phyloP scores from a whole-genome alignment of 73 alveolate species.

The Symbiodinium natans region DNA sequence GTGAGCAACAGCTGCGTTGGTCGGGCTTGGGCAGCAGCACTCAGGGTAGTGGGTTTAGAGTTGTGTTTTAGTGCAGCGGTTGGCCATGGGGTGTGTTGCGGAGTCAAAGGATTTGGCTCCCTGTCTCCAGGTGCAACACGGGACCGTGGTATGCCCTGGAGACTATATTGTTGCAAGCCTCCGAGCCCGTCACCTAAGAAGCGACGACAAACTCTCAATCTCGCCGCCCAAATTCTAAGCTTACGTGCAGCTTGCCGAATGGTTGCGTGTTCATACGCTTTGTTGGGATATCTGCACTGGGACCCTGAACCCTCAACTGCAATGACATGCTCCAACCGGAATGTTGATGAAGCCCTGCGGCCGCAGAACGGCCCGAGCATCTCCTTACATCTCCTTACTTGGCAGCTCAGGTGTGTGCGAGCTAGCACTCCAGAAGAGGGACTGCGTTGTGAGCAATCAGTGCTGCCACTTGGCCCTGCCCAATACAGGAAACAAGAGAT shows the following conservation, averaged over 20 bases:
- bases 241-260: not conserved
- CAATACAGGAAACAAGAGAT: not conserved
- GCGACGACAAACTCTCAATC: not conserved
- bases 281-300: not conserved
- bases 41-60: not conserved
- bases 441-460: not conserved
- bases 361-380: too few relatives aligned
- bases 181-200: too few relatives aligned
- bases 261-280: not conserved
- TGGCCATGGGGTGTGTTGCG: too few relatives aligned
- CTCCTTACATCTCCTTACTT: not conserved
- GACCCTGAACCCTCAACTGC: not conserved
- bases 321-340: not conserved
- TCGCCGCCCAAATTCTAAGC: not conserved
- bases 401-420: slow-evolving; percentile 9
- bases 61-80: not conserved
- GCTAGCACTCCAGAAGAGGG: slow-evolving; percentile 2
- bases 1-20: too few relatives aligned
- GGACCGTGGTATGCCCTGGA: too few relatives aligned
- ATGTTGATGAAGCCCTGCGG: not conserved
- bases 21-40: too few relatives aligned
- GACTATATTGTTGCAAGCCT: too few relatives aligned
- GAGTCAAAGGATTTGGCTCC: too few relatives aligned
- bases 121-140: too few relatives aligned
- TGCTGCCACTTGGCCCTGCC: not conserved